Base-by-base conservation (phyloP, 192 early-diverging fungal species). In the Diversispora eburnea region DNA sequence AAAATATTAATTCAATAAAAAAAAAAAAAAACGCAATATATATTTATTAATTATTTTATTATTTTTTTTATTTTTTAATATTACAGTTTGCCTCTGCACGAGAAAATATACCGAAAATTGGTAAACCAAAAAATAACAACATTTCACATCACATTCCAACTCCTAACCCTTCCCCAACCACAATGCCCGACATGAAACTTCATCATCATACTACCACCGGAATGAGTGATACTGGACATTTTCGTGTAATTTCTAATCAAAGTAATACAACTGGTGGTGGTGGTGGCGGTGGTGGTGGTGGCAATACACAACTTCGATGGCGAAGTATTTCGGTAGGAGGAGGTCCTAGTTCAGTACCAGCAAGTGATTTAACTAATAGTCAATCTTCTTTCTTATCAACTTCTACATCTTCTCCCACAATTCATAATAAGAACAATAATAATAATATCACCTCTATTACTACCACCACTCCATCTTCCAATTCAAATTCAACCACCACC, bases 101-200 rank as follows among this genome's bases (percentile, higher is more conserved):
- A 41, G 62, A 64, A 4, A 67, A 47, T 9, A 13, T 67, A 51
- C 46, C 46, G 25, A 13, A 67, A n/a, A 22, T 70, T 13, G 22
- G 51, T 25, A 54, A 70, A 70, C 39, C 67, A 4, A 70, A 55
- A 56, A 52, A 48, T 8, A 19, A 19, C 56, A 13, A 72, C 33
- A 72, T 72, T 57, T 58, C 70, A 17, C 59, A 19, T 56, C 22
- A 72, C 33, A 72, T 72, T 42, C 70, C 70, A 17, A 72, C 70
- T 12, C 70, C 70, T 41, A 60, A 45, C 48, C 70, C 70, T 48
- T 72, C 70, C 6, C 70, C 70, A 10, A 72, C 69, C 8, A 59
- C 57, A 48, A 60, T 72, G 8, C 41, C 55, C 1, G 45, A 48
- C 4, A 72, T 72, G 70, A 58, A 19, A 59, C 33, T 55, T 61